Conservation (phyloP, 352 stramenopile genomes). For the Phytopythium montanum region DNA sequence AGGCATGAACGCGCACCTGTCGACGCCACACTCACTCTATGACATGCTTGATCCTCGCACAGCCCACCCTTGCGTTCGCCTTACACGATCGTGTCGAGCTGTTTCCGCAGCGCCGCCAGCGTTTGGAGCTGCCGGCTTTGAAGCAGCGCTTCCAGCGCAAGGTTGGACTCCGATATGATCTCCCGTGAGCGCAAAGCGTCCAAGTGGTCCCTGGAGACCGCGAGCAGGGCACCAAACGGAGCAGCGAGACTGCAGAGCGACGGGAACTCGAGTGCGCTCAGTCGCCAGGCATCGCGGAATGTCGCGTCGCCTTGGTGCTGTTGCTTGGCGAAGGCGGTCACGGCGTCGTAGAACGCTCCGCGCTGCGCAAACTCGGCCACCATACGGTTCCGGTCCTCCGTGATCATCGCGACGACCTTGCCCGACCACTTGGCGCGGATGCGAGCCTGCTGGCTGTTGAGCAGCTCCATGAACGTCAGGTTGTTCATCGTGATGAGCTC, state of each 20-base stretch:
- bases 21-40: not conserved
- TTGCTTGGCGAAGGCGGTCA: conserved; percentile 32
- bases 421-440: conserved; percentile 39
- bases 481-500: conserved; percentile 51
- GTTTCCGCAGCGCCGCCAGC: conserved; percentile 26
- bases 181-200: not conserved
- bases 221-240: conserved; percentile 33
- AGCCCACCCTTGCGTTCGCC: not conserved
- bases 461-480: conserved; percentile 43
- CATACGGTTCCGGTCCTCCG: conserved; percentile 51
- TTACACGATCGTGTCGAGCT: conserved; percentile 32
- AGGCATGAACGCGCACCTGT: not conserved
- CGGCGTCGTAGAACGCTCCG: conserved; percentile 36
- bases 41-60: conserved; percentile 4
- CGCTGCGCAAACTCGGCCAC: conserved; percentile 34
- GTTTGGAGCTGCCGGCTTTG: conserved; percentile 36
- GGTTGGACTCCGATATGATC: conserved; percentile 22
- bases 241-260: conserved; percentile 39
- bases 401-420: conserved; percentile 52
- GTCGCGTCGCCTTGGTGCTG: conserved; percentile 16
- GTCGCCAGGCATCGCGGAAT: conserved; percentile 37
- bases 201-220: conserved; percentile 12
- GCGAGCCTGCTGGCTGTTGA: conserved; percentile 45
- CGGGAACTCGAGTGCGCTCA: conserved; percentile 26
- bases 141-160: conserved; percentile 30